A percentile compares a stretch with the other conserved stretches of the same genome.
These are phyloP conservation scores for Talaromyces sp. DNA, from an alignment of 2,329 filamentous ascomycete genomes.

Conservation along the genomic window DNA sequence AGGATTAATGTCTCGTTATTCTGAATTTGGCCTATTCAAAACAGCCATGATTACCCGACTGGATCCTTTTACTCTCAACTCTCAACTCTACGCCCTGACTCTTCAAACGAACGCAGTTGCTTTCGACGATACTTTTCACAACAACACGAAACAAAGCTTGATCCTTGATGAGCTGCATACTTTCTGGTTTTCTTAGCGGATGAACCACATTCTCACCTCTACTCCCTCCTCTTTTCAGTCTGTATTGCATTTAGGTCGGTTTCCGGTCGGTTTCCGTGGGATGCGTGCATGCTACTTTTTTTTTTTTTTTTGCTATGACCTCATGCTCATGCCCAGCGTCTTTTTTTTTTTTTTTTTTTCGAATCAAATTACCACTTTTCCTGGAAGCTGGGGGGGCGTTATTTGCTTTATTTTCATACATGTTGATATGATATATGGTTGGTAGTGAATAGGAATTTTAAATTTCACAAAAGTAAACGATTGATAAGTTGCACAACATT, in stretches of 20 bases:
- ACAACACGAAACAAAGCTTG: not conserved
- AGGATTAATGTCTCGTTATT: conserved; percentile 44
- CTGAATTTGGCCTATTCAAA: not conserved
- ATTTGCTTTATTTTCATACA: not conserved
- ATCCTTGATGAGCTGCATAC: not conserved
- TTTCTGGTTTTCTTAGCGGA: not conserved
- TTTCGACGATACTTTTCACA: not conserved
- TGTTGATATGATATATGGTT: not conserved
- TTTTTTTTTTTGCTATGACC: not conserved
- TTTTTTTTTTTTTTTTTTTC: not conserved
- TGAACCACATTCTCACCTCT: not conserved
- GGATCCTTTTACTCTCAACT: not conserved
- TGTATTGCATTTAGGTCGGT: not conserved
- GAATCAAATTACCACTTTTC: not conserved
- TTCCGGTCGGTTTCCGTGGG: not conserved
- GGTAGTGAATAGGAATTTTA: not conserved
- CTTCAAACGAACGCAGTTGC: not conserved
- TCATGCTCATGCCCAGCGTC: not conserved
- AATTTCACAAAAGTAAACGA: not conserved
- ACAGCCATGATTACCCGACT: not conserved
- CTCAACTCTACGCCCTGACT: not conserved
- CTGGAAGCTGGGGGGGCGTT: not conserved
- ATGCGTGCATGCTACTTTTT: not conserved
- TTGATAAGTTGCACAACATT: not conserved
- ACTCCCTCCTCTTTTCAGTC: not conserved